A percentile compares a stretch with the other conserved stretches of the same genome.
Evolutionary conservation across 441 rosid genomes (phyloP).

Genomic region (Jatropha podagrica): DNA sequence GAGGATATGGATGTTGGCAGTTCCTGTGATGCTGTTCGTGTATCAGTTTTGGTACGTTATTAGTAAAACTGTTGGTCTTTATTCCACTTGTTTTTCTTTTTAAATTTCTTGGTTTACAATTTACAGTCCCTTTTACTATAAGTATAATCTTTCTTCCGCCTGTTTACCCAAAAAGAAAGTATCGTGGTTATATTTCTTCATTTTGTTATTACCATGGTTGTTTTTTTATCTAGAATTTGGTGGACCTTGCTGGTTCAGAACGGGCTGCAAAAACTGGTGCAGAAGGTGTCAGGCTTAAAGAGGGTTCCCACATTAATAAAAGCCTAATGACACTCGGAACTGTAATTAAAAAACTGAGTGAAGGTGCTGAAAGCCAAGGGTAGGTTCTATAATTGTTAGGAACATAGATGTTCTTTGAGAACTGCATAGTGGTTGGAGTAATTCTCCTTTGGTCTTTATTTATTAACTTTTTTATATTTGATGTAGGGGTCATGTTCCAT

Average conservation of each 20-base stretch:
- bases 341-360: slow-evolving; percentile 93
- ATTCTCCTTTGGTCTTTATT: background rate
- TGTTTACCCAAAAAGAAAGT: background rate
- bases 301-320: slow-evolving; percentile 97
- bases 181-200: slow-evolving; percentile 6
- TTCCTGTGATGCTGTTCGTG: slow-evolving; percentile 96
- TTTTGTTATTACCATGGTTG: background rate
- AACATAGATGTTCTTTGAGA: slow-evolving; percentile 10
- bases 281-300: slow-evolving; percentile 94
- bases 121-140: background rate
- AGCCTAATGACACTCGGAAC: slow-evolving; percentile 97
- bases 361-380: slow-evolving; percentile 98
- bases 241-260: slow-evolving; percentile 98
- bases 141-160: slow-evolving; percentile 1
- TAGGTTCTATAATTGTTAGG: slow-evolving; percentile 30
- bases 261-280: slow-evolving; percentile 99
- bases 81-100: slow-evolving; percentile 1
- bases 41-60: slow-evolving; percentile 81
- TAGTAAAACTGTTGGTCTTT: background rate
- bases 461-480: slow-evolving; percentile 8
- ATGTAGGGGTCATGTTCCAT: slow-evolving; percentile 92
- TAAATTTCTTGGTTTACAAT: background rate
- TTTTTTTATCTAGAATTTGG: slow-evolving; percentile 64
- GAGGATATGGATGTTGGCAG: slow-evolving; percentile 56
- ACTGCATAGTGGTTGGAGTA: background rate